phyloP scores from a whole-genome alignment of 495 filamentous ascomycete genomes.

The Cercophora scortea region DNA sequence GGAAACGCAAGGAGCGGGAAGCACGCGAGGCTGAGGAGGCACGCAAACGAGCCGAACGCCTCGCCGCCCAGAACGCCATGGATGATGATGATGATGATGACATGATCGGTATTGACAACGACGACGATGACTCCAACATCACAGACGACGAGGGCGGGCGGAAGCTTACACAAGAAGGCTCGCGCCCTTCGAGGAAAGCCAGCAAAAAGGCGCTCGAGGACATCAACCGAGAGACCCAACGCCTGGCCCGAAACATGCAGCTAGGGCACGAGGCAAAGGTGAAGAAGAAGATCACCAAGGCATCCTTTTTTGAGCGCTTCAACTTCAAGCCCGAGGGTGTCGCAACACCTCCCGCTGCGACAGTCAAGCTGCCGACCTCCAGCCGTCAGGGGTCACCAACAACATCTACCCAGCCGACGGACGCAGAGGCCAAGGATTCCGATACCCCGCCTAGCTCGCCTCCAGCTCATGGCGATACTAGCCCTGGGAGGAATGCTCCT shows the following conservation, averaged over 20 bases:
- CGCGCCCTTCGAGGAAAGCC: slow-evolving; percentile 67
- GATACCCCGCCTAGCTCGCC: slow-evolving; percentile 50
- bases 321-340: slow-evolving; percentile 49
- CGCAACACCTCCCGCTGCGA: slow-evolving; percentile 17
- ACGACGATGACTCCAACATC: slow-evolving; percentile 37
- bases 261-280: slow-evolving; percentile 83
- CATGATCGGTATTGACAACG: slow-evolving; percentile 1
- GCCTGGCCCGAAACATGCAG: slow-evolving; percentile 82
- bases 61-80: slow-evolving; percentile 19
- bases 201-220: slow-evolving; percentile 96
- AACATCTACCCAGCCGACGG: slow-evolving; percentile 28
- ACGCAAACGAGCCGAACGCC: slow-evolving; percentile 42
- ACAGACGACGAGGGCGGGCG: slow-evolving; percentile 49
- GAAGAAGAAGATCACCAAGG: slow-evolving; percentile 85
- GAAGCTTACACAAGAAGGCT: slow-evolving; percentile 50
- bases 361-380: slow-evolving; percentile 39
- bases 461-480: slow-evolving; percentile 16
- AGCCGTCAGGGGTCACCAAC: slow-evolving; percentile 31
- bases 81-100: slow-evolving; percentile 21
- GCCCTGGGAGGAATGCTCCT: neutral
- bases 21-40: slow-evolving; percentile 53
- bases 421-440: slow-evolving; percentile 35
- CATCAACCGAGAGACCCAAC: slow-evolving; percentile 87
- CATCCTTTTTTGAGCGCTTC: slow-evolving; percentile 76
- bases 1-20: slow-evolving; percentile 62